Evolutionary conservation across 345 rosid species (phyloP), one percentile per base, ranked within the genome.

Genomic region (Dimocarpus longan): DNA sequence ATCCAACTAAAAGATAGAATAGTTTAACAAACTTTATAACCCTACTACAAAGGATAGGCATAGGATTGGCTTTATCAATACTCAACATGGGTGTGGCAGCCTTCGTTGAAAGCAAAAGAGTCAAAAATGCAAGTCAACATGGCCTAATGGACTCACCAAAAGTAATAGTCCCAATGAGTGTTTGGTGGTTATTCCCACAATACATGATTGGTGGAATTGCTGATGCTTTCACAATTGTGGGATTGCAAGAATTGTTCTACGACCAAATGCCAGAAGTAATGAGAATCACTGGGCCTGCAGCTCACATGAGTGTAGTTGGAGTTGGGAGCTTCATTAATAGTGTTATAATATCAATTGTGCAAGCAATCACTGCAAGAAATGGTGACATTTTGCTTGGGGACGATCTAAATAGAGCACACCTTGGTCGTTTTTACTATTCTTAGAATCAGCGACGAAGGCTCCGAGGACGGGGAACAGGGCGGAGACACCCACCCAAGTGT

Each of bases 231-330:
- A 75, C 92, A 5, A 73, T 95, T 10, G 87, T 95, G 24, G 98
- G 99, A 39, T 78, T 95, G 77, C 96, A 92, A 82, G 95, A 93
- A 83, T 54, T 95, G 84, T 95, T 93, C 86, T 95, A 95, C 73
- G 97, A 91, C 79, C 95, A 95, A 77, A 85, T 95, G 93, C 99
- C 99, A 0, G 95, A 87, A 66, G 72, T 66, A 4, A 88, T 92
- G 97, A 86, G 99, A 83, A 95, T 97, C 77, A 44, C 92, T 10
- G 99, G 97, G 4, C 98, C 99, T 1, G 98, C 97, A 0, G 91
- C 89, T 0, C 87, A 87, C 66, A 83, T 93, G 1, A 87, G 94
- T 48, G 81, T 91, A 2, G 78, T 87, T 24, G 99, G 98, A 72
- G 79, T 89, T 21, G 98, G 99, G 54, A 95, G 95, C 87, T 91